Conservation (phyloP, 2,329 filamentous ascomycete genomes). For the Calycina marina region DNA sequence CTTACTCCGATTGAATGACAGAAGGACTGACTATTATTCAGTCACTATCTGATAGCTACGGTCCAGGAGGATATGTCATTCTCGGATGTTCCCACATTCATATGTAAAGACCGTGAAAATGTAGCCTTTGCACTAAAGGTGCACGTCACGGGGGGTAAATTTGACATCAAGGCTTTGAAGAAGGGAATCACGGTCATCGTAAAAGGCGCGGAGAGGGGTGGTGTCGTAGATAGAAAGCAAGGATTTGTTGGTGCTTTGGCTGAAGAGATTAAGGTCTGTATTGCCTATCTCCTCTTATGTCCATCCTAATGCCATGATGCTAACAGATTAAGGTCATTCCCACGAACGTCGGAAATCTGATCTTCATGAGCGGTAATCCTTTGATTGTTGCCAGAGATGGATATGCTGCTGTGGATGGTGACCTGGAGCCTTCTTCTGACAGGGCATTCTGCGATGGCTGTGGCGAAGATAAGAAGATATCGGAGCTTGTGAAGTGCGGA, state of each 20-base stretch:
- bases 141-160: not conserved
- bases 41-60: constrained; percentile 14
- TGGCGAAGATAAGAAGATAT: constrained; percentile 5
- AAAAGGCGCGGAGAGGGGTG: constrained; percentile 9
- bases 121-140: constrained; percentile 15
- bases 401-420: not conserved
- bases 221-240: constrained; percentile 14
- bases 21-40: not conserved
- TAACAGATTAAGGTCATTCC: constrained; percentile 17
- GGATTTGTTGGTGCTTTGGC: constrained; percentile 12
- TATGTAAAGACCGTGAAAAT: constrained; percentile 12
- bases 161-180: constrained; percentile 13
- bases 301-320: not conserved
- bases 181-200: constrained; percentile 14
- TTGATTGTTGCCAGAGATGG: not conserved
- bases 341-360: constrained; percentile 10
- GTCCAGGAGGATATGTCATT: constrained; percentile 20
- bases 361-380: constrained; percentile 7
- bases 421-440: not conserved
- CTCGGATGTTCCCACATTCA: constrained; percentile 17
- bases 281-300: not conserved
- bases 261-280: constrained; percentile 3
- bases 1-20: not conserved
- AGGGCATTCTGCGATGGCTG: constrained; percentile 13
- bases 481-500: constrained; percentile 14